phyloP scores from a whole-genome alignment of 2,329 filamentous ascomycete species.

The Colletotrichum aenigma region DNA sequence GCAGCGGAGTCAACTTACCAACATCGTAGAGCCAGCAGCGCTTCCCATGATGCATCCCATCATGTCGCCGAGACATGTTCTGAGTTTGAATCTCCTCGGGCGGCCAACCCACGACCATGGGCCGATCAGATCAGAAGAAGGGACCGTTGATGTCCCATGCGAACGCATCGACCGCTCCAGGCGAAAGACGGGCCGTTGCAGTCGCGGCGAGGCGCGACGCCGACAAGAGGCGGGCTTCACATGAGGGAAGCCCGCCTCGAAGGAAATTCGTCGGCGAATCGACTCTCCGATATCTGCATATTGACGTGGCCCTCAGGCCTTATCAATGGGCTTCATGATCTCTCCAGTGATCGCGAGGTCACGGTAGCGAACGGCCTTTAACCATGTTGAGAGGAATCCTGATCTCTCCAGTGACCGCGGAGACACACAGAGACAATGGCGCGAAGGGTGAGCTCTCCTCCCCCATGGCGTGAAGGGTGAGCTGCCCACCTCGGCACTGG shows the following conservation, averaged over 20 bases:
- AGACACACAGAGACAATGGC: background rate
- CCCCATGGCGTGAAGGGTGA: background rate
- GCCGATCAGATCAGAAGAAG: background rate
- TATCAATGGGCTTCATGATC: background rate
- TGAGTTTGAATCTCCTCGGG: background rate
- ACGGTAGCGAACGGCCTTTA: background rate
- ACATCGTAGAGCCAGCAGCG: background rate
- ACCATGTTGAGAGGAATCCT: background rate
- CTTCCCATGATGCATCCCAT: background rate
- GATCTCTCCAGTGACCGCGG: background rate
- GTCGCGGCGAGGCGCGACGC: background rate
- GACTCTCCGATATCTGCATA: background rate
- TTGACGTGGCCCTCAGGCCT: background rate
- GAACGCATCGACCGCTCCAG: background rate
- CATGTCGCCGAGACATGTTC: background rate
- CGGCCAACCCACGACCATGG: background rate
- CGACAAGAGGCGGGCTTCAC: background rate
- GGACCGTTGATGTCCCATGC: background rate
- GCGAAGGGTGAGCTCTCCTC: background rate
- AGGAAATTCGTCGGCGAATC: background rate
- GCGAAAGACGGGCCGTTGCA: fast-evolving
- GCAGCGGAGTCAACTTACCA: background rate
- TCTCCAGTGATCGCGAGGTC: background rate
- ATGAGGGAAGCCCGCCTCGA: background rate
- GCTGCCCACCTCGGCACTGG: background rate